Conservation (phyloP, 345 rosid species). For the Geranium brycei region DNA sequence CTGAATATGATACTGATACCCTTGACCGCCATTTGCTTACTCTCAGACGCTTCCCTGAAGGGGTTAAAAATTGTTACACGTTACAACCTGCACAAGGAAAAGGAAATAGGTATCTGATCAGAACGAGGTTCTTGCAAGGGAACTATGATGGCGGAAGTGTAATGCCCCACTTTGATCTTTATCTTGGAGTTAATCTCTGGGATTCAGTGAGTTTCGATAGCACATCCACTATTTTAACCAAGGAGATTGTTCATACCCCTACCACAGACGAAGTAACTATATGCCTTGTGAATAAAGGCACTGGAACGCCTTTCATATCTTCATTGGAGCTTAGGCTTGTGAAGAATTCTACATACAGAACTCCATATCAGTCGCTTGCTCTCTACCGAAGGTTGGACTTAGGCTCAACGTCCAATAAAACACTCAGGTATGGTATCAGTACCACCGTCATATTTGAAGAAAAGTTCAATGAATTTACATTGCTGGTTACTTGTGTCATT, state of each 20-base stretch:
- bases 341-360: constrained; percentile 8
- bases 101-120: constrained; percentile 6
- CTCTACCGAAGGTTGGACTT: constrained; percentile 3
- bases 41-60: constrained; percentile 11
- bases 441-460: too few relatives aligned
- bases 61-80: constrained; percentile 10
- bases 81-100: constrained; percentile 1
- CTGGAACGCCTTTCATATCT: constrained; percentile 27
- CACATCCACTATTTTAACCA: constrained; percentile 4
- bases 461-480: too few relatives aligned
- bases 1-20: constrained; percentile 2
- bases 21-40: too few relatives aligned
- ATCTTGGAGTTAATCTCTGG: constrained; percentile 26
- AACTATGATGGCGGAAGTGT: constrained; percentile 8
- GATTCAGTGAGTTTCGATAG: constrained; percentile 6
- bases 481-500: too few relatives aligned
- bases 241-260: constrained; percentile 18
- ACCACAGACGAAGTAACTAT: constrained; percentile 10
- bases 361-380: constrained; percentile 4
- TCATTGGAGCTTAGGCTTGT: constrained; percentile 26
- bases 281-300: constrained; percentile 25
- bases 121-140: constrained; percentile 9
- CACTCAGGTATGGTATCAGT: constrained; percentile 12
- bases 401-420: constrained; percentile 5
- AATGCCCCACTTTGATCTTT: constrained; percentile 34